Evolutionary conservation across 2,329 filamentous ascomycete genomes (phyloP), one percentile per base, ranked within the genome.

Genomic region (Aspergillus sp.): DNA sequence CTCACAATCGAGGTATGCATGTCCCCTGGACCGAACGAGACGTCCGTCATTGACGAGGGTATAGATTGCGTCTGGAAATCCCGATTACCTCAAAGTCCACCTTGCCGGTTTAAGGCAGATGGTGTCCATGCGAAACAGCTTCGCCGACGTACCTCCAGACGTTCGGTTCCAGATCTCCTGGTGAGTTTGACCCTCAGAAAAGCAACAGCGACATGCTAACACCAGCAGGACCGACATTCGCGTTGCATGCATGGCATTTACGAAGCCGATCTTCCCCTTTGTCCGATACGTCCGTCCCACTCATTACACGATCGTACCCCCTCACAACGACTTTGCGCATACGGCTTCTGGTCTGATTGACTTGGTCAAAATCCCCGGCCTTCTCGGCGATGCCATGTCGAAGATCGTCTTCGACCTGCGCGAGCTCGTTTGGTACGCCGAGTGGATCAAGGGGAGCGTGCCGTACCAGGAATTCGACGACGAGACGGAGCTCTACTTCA

Each of bases 161-260:
- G 59, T 73, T 33, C 70, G 70, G 44, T 71, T 68, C 53, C 70
- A 73, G 41, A 70, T 73, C 20, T 69, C 70, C 62, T 73, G 70
- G 70, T 73, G 26, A 45, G 66, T 58, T 24, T 14, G 4, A 6
- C 17, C 16, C 1, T 10, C 4, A 22, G 2, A 13, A 7, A 20
- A 10, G 6, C 40, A 20, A 19, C 17, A 6, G 20, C 19, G 17
- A 7, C 10, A 2, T 2, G 24, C 11, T 43, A 24, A 41, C 49
- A 55, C 5, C 14, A 14, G 51, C 57, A 73, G 70, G 70, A 73
- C 69, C 30, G 70, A 73, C 53, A 70, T 73, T 30, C 69, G 70
- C 44, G 68, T 72, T 17, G 69, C 70, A 47, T 72, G 67, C 54
- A 71, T 73, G 67, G 61, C 65, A 10, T 60, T 71, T 47, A 61